phyloP scores from a whole-genome alignment of 441 rosid species.

The Isatis lusitanica region DNA sequence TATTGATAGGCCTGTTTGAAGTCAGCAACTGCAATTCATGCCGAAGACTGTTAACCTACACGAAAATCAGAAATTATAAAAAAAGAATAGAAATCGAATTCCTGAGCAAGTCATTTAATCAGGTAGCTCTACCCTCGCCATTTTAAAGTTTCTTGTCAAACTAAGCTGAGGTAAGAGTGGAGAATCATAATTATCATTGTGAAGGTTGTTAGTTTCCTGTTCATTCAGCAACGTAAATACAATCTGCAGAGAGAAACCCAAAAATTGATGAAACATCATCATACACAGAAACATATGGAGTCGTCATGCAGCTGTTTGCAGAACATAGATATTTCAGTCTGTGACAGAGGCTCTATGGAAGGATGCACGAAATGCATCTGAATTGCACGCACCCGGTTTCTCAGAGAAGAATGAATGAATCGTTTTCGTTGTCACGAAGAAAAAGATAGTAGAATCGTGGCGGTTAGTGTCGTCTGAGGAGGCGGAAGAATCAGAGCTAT shows the following conservation, averaged over 20 bases:
- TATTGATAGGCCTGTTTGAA: slow-evolving; percentile 62
- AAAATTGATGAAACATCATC: background rate
- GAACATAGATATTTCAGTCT: background rate
- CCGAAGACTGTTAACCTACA: slow-evolving; percentile 72
- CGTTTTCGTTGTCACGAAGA: too few species aligned
- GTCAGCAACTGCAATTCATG: slow-evolving; percentile 63
- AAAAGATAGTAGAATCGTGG: too few species aligned
- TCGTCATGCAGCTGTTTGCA: background rate
- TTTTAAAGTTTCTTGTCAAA: background rate
- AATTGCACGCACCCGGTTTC: too few species aligned
- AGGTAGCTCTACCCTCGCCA: background rate
- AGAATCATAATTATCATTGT: slow-evolving; percentile 22
- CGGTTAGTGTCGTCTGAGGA: too few species aligned
- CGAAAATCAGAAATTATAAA: slow-evolving; percentile 19
- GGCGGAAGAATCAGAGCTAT: too few species aligned
- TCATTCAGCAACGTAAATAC: slow-evolving; percentile 32
- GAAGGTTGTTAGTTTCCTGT: slow-evolving; percentile 36
- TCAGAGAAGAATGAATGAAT: too few species aligned
- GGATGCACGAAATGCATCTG: too few species aligned
- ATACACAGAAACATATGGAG: background rate
- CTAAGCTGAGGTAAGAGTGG: slow-evolving; percentile 36
- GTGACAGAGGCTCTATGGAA: too few species aligned
- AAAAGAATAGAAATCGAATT: background rate
- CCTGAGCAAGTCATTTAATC: background rate
- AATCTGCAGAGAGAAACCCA: slow-evolving; percentile 18